Conservation (phyloP, 2,329 filamentous ascomycete genomes). For the Trichophaea hybrida region DNA sequence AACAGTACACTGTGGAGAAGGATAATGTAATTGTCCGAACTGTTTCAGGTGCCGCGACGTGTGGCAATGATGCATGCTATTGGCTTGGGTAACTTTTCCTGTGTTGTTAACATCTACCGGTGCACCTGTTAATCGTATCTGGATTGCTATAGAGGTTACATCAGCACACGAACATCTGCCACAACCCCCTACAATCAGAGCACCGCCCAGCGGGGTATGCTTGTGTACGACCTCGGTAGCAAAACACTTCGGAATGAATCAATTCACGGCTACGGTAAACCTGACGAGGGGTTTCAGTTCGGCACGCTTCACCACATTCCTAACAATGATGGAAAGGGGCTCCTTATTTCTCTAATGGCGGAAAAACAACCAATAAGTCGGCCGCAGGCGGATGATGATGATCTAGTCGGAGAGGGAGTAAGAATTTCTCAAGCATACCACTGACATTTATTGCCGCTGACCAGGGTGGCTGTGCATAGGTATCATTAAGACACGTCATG, state of each 20-base stretch:
- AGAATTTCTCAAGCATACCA: too few species aligned
- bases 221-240: conserved; percentile 7
- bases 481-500: too few species aligned
- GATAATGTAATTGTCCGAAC: background rate
- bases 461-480: too few species aligned
- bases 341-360: conserved; percentile 14
- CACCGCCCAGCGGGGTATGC: conserved; percentile 8
- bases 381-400: background rate
- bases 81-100: conserved; percentile 8
- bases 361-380: background rate
- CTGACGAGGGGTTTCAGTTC: conserved; percentile 10
- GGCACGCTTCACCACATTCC: background rate
- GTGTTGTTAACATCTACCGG: too few species aligned
- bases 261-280: background rate
- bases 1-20: too few species aligned
- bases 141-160: background rate
- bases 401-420: background rate
- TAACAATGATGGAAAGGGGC: conserved; percentile 1
- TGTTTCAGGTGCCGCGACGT: conserved; percentile 1
- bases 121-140: too few species aligned
- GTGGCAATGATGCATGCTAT: conserved; percentile 9
- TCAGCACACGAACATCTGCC: background rate
- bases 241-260: conserved; percentile 4
- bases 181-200: background rate
- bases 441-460: too few species aligned